Base-by-base conservation (phyloP, 306 rosid genomes). In the Alnus rubra region DNA sequence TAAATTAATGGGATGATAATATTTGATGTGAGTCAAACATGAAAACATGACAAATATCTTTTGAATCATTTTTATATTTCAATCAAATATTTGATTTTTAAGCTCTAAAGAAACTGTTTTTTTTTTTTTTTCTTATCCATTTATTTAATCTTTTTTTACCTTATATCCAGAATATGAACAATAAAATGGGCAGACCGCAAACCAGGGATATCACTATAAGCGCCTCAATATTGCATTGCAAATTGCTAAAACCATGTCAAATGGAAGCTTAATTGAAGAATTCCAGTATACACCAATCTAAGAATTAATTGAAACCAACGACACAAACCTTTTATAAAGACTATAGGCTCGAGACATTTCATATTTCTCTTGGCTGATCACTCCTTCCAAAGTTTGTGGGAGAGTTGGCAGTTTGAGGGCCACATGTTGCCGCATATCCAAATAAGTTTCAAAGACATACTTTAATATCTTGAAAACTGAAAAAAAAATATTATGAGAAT, bases 111-210 rank as follows among this genome's bases (percentile, higher is more conserved):
- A 39, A 39, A 39, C 44, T 4, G 44, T 39, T 39, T 39, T 39
- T 39, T 39, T 39, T 39, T 39, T 23, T 42, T 42, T 0, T 5
- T 5, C 5, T 79, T 30, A 52, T 9, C 50, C 79, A 47, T 31
- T 19, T 5, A 19, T 23, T 23, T 23, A 23, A 23, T 23, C 28
- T 23, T 23, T 23, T 23, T 30, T 31, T 74, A 92, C 98, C 97
- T 92, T 91, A 65, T 86, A 92, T 50, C 98, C 97, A 49, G 97
- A 94, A 70, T 92, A 94, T 31, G 98, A 94, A 93, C 98, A 94
- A 55, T 94, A 94, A 82, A 94, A 92, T n/a, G 97, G 97, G 64
- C 97, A 94, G 15, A 82, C 98, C 0, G 94, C 92, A 0, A 97
- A 86, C 95, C 92, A 51, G 92, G 98, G 7, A 98, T 88, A 50